Conservation (phyloP, 441 rosid species). For the Brassica hybrid region DNA sequence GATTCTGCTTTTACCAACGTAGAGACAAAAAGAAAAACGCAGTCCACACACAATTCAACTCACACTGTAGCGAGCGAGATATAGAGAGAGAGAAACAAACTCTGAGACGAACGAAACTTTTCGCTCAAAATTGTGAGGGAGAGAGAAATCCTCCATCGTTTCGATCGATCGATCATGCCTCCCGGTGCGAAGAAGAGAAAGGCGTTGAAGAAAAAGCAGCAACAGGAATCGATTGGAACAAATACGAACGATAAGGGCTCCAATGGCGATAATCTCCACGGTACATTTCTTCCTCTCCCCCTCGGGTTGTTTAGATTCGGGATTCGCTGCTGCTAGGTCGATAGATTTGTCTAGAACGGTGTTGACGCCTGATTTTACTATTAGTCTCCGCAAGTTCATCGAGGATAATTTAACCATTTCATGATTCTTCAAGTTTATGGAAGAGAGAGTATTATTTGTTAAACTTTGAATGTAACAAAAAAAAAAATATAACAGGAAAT, state of each 20-base stretch:
- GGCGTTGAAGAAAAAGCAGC: constrained; percentile 82
- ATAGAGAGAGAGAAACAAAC: constrained; percentile 1
- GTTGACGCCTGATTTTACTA: background rate
- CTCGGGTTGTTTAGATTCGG: background rate
- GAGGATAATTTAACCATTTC: background rate
- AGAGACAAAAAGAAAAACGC: constrained; percentile 37
- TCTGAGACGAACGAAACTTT: constrained; percentile 7
- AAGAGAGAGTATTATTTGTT: background rate
- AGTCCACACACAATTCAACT: constrained; percentile 24
- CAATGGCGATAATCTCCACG: constrained; percentile 28
- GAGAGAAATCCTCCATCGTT: background rate
- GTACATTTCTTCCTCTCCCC: constrained; percentile 1
- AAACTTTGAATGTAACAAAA: background rate
- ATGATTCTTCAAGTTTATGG: background rate
- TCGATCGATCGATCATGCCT: constrained; percentile 62
- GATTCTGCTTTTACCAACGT: constrained; percentile 30
- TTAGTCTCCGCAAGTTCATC: no score
- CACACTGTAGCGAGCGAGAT: background rate
- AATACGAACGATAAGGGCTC: background rate
- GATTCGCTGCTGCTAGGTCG: constrained; percentile 9
- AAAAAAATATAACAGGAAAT: constrained; percentile 46
- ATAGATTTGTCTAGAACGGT: background rate
- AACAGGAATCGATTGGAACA: constrained; percentile 41
- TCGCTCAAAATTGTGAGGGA: background rate
- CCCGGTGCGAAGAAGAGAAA: constrained; percentile 82